Percentiles rank a stretch among this genome's conserved stretches.
Evolutionary conservation across 2,329 filamentous ascomycete genomes (phyloP).

Genomic region (Fusarium secorum): DNA sequence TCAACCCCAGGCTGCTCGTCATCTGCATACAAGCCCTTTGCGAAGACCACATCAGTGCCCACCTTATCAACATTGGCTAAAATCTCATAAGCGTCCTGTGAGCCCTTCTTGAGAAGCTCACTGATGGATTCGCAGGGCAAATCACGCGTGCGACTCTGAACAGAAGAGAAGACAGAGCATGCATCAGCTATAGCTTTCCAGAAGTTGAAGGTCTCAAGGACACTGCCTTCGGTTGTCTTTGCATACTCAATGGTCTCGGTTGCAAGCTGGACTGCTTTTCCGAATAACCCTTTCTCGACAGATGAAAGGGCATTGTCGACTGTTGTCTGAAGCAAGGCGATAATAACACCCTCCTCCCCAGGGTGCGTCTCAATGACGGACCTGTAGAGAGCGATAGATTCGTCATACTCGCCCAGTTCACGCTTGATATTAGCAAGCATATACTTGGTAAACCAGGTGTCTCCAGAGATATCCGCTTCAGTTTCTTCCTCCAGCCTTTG

Average conservation of each 20-base stretch:
- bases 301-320: constrained; percentile 81
- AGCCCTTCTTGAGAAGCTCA: constrained; percentile 63
- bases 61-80: constrained; percentile 75
- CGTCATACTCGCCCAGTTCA: constrained; percentile 88
- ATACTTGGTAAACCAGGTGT: constrained; percentile 95
- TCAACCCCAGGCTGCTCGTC: constrained; percentile 59
- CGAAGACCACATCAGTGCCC: constrained; percentile 54
- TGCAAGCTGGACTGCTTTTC: constrained; percentile 78
- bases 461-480: constrained; percentile 60
- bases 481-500: constrained; percentile 73
- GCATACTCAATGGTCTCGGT: constrained; percentile 74
- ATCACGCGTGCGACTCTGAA: constrained; percentile 71
- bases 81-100: constrained; percentile 64
- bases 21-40: constrained; percentile 54
- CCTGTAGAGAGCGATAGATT: constrained; percentile 79
- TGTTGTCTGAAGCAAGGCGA: constrained; percentile 87
- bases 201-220: constrained; percentile 83
- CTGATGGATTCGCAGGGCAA: constrained; percentile 69
- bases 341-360: constrained; percentile 83
- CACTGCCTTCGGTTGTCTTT: constrained; percentile 63
- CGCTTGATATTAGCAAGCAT: constrained; percentile 96
- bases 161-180: constrained; percentile 81
- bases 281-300: constrained; percentile 84
- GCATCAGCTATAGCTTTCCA: constrained; percentile 95
- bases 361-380: constrained; percentile 73